Conservation (phyloP, 2,329 filamentous ascomycete genomes). For the Stagonosporopsis cucurbitacearum region DNA sequence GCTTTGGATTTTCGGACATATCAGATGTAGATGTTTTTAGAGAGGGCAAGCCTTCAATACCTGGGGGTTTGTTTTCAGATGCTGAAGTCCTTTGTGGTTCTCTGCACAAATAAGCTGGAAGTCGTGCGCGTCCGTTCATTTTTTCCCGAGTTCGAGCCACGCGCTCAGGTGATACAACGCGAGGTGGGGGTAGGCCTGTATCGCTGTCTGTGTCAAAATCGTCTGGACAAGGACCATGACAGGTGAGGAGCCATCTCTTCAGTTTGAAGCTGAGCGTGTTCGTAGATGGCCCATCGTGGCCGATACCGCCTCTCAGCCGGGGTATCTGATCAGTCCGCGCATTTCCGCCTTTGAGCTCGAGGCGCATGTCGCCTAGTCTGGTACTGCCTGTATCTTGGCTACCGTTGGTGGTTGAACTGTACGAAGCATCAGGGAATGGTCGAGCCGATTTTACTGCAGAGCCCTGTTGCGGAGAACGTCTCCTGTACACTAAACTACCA, state of each 20-base stretch:
- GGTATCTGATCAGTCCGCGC: neutral
- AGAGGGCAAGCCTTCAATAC: neutral
- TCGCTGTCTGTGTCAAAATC: slow-evolving; percentile 5
- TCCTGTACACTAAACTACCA: slow-evolving; percentile 1
- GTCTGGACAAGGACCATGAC: slow-evolving; percentile 3
- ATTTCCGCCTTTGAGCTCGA: slow-evolving; percentile 7
- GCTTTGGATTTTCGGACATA: neutral
- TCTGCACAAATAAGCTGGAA: neutral
- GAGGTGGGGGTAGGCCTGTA: slow-evolving; percentile 1
- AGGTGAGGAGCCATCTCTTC: slow-evolving; percentile 9
- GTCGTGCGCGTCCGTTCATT: neutral
- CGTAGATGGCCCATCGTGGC: neutral
- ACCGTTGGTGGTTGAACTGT: neutral
- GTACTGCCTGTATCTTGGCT: slow-evolving; percentile 2
- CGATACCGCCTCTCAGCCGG: slow-evolving; percentile 5
- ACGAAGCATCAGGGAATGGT: neutral
- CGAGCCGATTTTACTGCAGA: neutral
- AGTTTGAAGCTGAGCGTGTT: slow-evolving; percentile 5
- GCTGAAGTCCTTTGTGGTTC: neutral
- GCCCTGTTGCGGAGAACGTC: neutral
- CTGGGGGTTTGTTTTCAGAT: too few species aligned
- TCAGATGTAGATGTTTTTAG: neutral
- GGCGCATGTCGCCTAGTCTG: neutral
- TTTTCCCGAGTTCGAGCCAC: neutral
- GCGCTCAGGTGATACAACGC: neutral